Base-by-base conservation (phyloP, 352 stramenopile species). In the Pelagophyceae sp. region DNA sequence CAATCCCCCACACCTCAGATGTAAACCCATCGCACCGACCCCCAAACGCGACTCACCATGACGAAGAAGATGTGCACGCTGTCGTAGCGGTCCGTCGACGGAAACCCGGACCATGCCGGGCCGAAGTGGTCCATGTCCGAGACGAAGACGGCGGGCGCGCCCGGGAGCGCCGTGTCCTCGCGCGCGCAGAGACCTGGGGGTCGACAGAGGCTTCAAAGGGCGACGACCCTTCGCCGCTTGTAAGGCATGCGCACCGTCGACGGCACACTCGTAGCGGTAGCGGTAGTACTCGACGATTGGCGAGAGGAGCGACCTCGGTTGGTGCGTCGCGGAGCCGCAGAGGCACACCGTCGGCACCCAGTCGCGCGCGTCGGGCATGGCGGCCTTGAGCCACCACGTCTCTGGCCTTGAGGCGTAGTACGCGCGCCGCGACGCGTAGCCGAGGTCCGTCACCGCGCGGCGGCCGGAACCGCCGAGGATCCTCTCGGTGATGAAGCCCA, bases 61-160 rank as follows among this genome's bases (percentile, higher is more conserved):
- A 71, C 61, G 61, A 71, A 71, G 61, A 71, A 71, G 15, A 71
- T 1, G 61, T 71, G 15, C 3, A 38, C 31, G n/a, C 3, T 29
- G 61, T 71, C 61, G 61, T 71, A 71, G n/a, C 61, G 61, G 61
- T 71, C 61, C 15, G 29, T 35, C 61, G 61, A 17, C 61, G 61
- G 61, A 31, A 71, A 71, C n/a, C 61, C 61, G 15, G 61, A 33
- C 61, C 61, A 71, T 15, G 61, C 61, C n/a, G 61, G 61, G 3
- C 61, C 61, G 33, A 71, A 71, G 33, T 71, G 61, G 61, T 71
- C 61, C 61, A 71, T 71, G 61, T 71, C 61, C 11, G 15, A 33
- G 15, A 71, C 15, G 61, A 71, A 71, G 33, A 71, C 31, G 61
- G 15, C 17, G n/a, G 61, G 29, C n/a, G 61, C 61, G 61, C 61